Base-by-base conservation (phyloP, 768 basidiomycete species). In the Baorangia bicolor region DNA sequence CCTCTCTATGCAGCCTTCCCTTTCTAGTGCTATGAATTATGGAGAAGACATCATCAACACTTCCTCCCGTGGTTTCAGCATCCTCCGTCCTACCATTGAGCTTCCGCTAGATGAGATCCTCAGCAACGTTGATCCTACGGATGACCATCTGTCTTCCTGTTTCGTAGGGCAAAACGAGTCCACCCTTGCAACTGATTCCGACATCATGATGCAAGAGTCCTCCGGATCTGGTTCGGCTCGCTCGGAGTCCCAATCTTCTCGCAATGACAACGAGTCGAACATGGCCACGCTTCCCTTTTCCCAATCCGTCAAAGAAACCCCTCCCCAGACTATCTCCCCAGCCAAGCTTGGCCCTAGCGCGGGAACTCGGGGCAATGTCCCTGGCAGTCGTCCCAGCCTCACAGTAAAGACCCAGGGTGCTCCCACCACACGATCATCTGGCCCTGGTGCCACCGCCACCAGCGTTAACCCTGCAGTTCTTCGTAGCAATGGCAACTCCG, bases 31-130 rank as follows among this genome's bases (percentile, higher is more conserved):
- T 51, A 81, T 86, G 81, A 88, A 84, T 64, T 92, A 92, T 69
- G 90, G 88, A 51, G 90, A 92, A 73, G 89, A 85, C 45, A 77
- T 85, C 63, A 81, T 74, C 64, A 73, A 76, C 58, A 71, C 75
- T 20, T 66, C 68, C 54, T 75, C 81, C 23, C 80, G 83, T 53
- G 73, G 78, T 33, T 81, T 90, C 64, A 80, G 79, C 70, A 84
- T 92, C 58, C 51, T 72, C 21, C 84, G 90, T 12, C 92, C 90
- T 0, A 92, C 92, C 40, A 92, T 92, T 65, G 90, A 93, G 67
- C 82, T 92, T 27, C 86, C 88, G 5, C 81, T 93, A n/a, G 90
- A 94, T 61, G 90, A 94, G 58, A 78, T 93, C 55, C 80, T 93
- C 56, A 66, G 63, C 53, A 72, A 27, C 45, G 60, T 70, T 4